Base-by-base conservation (phyloP, 139 green algal species). In the Closterium sp. region DNA sequence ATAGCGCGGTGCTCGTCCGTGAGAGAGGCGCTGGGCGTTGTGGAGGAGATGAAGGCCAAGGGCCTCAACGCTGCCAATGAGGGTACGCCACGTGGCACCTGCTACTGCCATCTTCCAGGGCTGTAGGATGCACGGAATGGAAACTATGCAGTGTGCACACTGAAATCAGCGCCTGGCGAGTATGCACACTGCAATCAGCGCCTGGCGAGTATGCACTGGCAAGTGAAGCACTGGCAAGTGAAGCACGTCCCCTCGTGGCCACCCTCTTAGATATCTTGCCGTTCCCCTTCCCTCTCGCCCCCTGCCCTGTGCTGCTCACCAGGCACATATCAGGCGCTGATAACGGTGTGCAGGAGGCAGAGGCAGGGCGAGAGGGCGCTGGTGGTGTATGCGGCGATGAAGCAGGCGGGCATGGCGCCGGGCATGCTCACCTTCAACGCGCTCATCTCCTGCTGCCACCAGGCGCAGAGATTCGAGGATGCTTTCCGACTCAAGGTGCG, bases 1-100 rank as follows among this genome's bases (percentile, higher is more conserved):
- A 93, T 93, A 4, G 42, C 79, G 21, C 73, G 79, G 32, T 89
- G 70, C 28, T 24, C 27, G 38, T 70, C 27, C 2, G 90, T 93
- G 90, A 6, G 79, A n/a, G 70, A 93, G 84, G 90, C 90, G 28
- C 90, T 93, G 2, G n/a, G 45, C 21, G 90, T 93, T 11, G 90
- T 93, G 85, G 90, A 93, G 90, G 90, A 93, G 85, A 93, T 93
- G 90, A 93, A 93, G 85, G 90, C 84, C n/a, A 29, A 38, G 19
- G 90, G 90, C 0, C 42, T 93, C 29, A 92, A 90, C 29, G 28
- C 45, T 22, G 90, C 90, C 24, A 93, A 93, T 84, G 90, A 93
- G 31, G 89, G 89, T 92, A 29, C 45, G 42, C 62, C 62, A 24
- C 62, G 62, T 79, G 62, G 62, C 62, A 50, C 38, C 7, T 50